phyloP scores from a whole-genome alignment of 2,329 filamentous ascomycete genomes.

The Fusarium sterilihyphosum region DNA sequence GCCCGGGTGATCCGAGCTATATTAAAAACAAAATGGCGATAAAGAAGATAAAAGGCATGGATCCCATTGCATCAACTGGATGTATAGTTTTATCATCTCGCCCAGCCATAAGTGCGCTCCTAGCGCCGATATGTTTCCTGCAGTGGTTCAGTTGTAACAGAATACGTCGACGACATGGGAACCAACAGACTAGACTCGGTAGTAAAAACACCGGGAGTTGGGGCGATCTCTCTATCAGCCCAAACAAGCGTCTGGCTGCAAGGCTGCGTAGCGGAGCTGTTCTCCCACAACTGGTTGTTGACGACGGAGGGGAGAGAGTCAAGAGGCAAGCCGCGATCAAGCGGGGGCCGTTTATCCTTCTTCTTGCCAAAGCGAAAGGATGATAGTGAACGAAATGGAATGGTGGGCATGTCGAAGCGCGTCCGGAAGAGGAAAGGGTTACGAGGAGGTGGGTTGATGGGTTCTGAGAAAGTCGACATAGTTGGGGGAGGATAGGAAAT shows the following conservation, averaged over 20 bases:
- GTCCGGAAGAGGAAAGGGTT: slow-evolving; percentile 51
- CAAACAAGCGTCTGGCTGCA: slow-evolving; percentile 43
- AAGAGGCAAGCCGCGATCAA: slow-evolving; percentile 14
- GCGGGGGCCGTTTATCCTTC: slow-evolving; percentile 1
- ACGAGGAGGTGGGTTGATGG: slow-evolving; percentile 24
- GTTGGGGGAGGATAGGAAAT: slow-evolving; percentile 1
- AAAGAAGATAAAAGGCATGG: neutral
- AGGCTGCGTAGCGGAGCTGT: slow-evolving; percentile 1
- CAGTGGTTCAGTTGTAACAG: slow-evolving; percentile 41
- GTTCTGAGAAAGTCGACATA: neutral
- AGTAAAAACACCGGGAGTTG: neutral
- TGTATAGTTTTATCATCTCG: neutral
- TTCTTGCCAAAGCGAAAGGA: slow-evolving; percentile 28
- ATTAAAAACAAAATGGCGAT: slow-evolving; percentile 7
- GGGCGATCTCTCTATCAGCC: slow-evolving; percentile 38
- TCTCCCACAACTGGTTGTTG: slow-evolving; percentile 22
- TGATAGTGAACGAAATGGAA: slow-evolving; percentile 34
- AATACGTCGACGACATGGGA: slow-evolving; percentile 20
- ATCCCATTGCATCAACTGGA: neutral
- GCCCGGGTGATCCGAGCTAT: neutral
- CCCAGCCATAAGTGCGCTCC: slow-evolving; percentile 32
- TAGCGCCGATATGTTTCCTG: slow-evolving; percentile 41
- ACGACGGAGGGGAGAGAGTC: slow-evolving; percentile 23
- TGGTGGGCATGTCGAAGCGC: slow-evolving; percentile 39
- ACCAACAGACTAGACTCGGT: slow-evolving; percentile 7